A percentile compares a stretch with the other conserved stretches of the same genome.
These are phyloP conservation scores for Albugo laibachii DNA, from an alignment of 352 stramenopile species.

Conservation along the genomic window DNA sequence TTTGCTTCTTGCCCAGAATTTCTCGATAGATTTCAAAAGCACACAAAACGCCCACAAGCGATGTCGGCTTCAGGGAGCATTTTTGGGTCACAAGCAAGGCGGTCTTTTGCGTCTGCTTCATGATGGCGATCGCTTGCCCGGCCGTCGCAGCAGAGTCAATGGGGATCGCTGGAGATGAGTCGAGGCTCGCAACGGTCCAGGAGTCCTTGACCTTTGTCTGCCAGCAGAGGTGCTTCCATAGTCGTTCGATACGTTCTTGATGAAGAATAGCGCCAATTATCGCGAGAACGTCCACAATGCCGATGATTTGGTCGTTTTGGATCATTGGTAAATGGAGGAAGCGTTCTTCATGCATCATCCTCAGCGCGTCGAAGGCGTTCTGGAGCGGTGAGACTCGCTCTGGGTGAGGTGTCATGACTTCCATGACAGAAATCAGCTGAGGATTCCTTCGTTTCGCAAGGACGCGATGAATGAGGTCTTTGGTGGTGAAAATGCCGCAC, in stretches of 20 bases:
- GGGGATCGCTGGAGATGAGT: conserved; percentile 51
- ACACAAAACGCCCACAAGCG: too few species aligned
- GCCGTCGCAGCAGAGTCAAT: conserved; percentile 61
- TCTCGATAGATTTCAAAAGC: too few species aligned
- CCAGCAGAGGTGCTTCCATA: conserved; percentile 65
- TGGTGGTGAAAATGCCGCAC: conserved; percentile 91
- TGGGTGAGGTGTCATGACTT: conserved; percentile 95
- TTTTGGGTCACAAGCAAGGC: conserved; percentile 80
- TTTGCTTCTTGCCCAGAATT: too few species aligned
- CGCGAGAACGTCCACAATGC: conserved; percentile 63
- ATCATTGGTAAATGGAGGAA: conserved; percentile 95
- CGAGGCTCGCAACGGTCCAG: conserved; percentile 50
- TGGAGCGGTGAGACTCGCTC: conserved; percentile 86
- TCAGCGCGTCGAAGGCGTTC: conserved; percentile 89
- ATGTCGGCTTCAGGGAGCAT: too few species aligned
- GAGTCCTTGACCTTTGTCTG: conserved; percentile 15
- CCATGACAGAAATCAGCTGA: conserved; percentile 74
- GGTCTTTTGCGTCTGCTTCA: conserved; percentile 85
- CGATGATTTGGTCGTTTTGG: conserved; percentile 58
- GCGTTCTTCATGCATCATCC: conserved; percentile 96
- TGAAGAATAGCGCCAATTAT: conserved; percentile 21
- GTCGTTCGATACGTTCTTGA: conserved; percentile 43
- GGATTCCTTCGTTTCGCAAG: conserved; percentile 84
- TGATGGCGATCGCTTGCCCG: conserved; percentile 70
- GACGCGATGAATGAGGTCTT: conserved; percentile 92